Evolutionary conservation across 129 eudicot species (phyloP), one percentile per base, ranked within the genome.

Genomic region (Glebionis coronaria): DNA sequence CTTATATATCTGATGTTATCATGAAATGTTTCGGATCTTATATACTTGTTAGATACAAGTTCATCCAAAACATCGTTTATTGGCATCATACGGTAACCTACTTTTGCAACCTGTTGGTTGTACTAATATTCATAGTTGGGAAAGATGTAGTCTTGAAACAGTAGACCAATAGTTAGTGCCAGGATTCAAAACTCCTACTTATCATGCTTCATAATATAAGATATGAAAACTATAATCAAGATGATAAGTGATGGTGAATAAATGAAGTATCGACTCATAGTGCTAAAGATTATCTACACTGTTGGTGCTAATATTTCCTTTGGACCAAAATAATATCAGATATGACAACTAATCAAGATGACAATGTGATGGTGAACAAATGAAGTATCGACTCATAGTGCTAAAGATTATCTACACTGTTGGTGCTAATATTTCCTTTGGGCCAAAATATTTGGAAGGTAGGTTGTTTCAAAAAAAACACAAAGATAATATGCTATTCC

Each of bases 251-350:
- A 55, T 11, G 53, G 50, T 61, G 12, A 61, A 38, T 15, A 35
- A 63, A 63, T 42, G 69, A 3, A 16, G 4, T 45, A 14, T 64
- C 44, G 45, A 46, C 16, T 64, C 69, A 64, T 25, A 45, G 69
- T 42, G 14, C 3, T 21, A 44, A 61, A 18, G 54, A 16, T 19
- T 42, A 19, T 64, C 44, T n/a, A 64, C 23, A 9, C 44, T 20
- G 29, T 10, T 20, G 60, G 60, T 10, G 6, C n/a, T 0, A 19
- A 55, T 9, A 9, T 55, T 9, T 20, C 10, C 60, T 55, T 20
- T 13, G 23, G 35, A 1, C 42, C 42, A 20, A 60, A 60, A 29
- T 13, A n/a, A n/a, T n/a, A 25, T 23, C 15, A 46, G 2, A 65
- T 55, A 14, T 65, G 69, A 19, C 3, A 9, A 11, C 54, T 4